Evolutionary conservation across 805 yeast species (phyloP).

Genomic region (Zygotorulaspora florentina): DNA sequence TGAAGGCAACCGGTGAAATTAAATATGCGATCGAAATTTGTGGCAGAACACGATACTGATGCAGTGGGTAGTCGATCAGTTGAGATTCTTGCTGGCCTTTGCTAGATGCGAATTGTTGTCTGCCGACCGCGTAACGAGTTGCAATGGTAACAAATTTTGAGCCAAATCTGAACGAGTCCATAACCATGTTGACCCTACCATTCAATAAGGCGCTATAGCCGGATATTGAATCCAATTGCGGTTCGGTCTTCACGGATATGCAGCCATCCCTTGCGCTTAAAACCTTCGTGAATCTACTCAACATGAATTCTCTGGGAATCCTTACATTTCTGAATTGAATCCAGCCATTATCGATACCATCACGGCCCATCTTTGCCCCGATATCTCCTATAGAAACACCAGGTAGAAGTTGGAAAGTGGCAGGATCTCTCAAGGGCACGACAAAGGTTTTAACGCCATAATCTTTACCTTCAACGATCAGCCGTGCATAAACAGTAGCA

Average conservation of each 20-base stretch:
- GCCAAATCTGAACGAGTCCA: conserved; percentile 76
- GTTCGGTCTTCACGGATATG: conserved; percentile 35
- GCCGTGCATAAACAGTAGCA: conserved; percentile 77
- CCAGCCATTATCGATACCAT: conserved; percentile 97
- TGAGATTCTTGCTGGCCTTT: conserved; percentile 49
- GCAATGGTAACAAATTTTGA: conserved; percentile 82
- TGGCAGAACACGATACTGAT: conserved; percentile 86
- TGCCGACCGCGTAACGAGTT: conserved; percentile 79
- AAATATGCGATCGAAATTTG: conserved; percentile 74
- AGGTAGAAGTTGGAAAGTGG: conserved; percentile 64
- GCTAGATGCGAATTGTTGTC: conserved; percentile 67
- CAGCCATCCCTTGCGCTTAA: conserved; percentile 60
- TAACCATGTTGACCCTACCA: conserved; percentile 88
- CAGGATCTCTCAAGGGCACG: conserved; percentile 75
- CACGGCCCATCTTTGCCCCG: conserved; percentile 94
- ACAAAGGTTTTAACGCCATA: conserved; percentile 91
- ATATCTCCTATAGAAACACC: conserved; percentile 88
- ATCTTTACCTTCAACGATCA: conserved; percentile 76
- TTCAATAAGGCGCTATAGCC: conserved; percentile 76
- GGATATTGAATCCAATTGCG: conserved; percentile 84
- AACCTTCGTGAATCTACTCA: conserved; percentile 74
- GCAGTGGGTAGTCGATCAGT: conserved; percentile 80
- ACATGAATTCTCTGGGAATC: conserved; percentile 80
- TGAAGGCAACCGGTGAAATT: conserved; percentile 64
- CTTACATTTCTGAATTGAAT: conserved; percentile 81